Evolutionary conservation across 2,329 filamentous ascomycete species (phyloP).

Genomic region (Beauveria pseudobassiana): DNA sequence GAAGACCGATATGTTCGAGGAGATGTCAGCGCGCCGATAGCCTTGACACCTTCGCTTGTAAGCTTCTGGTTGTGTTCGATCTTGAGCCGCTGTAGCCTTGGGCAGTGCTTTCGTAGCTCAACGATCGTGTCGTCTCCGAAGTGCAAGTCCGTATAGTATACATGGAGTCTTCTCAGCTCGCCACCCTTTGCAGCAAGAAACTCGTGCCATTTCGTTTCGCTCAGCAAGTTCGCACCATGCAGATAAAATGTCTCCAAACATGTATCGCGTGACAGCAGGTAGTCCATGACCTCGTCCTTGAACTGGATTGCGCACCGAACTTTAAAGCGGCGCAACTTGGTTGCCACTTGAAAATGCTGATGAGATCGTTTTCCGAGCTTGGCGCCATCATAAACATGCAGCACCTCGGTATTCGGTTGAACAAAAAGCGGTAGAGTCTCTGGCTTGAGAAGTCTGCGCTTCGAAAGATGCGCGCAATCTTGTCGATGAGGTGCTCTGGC

Average conservation of each 20-base stretch:
- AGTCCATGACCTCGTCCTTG: constrained; percentile 77
- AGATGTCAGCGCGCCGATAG: constrained; percentile 52
- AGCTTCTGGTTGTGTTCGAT: constrained; percentile 73
- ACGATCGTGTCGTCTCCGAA: constrained; percentile 65
- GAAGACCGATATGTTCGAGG: constrained; percentile 71
- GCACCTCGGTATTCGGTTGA: constrained; percentile 40
- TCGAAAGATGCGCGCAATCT: constrained; percentile 54
- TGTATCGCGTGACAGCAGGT: constrained; percentile 65
- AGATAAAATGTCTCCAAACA: constrained; percentile 68
- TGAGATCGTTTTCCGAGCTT: constrained; percentile 71
- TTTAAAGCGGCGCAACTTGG: constrained; percentile 62
- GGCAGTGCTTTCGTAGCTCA: constrained; percentile 56
- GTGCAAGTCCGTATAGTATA: constrained; percentile 78
- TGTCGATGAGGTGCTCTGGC: constrained; percentile 47
- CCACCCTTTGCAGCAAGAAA: constrained; percentile 60
- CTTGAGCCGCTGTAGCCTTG: constrained; percentile 67
- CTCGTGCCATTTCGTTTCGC: constrained; percentile 65
- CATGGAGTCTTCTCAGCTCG: constrained; percentile 59
- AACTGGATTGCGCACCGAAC: constrained; percentile 84
- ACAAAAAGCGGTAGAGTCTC: constrained; percentile 51
- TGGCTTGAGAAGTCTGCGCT: constrained; percentile 48
- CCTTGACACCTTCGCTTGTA: constrained; percentile 55
- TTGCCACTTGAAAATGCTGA: constrained; percentile 69
- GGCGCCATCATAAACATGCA: constrained; percentile 51
- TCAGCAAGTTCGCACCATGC: constrained; percentile 76